Conservation (phyloP, 2,329 filamentous ascomycete species). For the Conoideocrella luteorostrata region DNA sequence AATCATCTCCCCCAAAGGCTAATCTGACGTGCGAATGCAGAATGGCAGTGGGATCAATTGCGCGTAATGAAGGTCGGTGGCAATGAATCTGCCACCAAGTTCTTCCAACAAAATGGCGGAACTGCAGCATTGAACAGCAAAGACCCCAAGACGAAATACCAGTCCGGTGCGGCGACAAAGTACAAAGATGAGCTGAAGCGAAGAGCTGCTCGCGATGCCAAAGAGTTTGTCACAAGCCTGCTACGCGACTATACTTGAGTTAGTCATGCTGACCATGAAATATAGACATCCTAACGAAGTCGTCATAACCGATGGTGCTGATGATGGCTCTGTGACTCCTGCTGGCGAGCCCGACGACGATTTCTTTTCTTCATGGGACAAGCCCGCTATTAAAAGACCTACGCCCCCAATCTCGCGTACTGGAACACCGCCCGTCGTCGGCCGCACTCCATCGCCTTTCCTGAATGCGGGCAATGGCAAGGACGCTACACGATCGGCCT, state of each 20-base stretch:
- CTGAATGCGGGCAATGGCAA: constrained; percentile 66
- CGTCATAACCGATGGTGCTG: constrained; percentile 68
- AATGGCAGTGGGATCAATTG: constrained; percentile 99
- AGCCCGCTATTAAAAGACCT: constrained; percentile 91
- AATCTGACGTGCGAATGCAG: constrained; percentile 31
- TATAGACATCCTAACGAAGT: constrained; percentile 77
- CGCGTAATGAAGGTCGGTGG: constrained; percentile 97
- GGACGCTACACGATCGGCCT: constrained; percentile 69
- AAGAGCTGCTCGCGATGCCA: constrained; percentile 73
- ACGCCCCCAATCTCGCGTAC: constrained; percentile 90
- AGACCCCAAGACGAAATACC: constrained; percentile 95
- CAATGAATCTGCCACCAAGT: constrained; percentile 96
- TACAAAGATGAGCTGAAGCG: constrained; percentile 96
- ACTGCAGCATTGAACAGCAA: constrained; percentile 92
- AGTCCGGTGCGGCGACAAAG: constrained; percentile 84
- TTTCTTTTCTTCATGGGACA: constrained; percentile 99
- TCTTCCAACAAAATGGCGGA: constrained; percentile 94
- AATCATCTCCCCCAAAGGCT: background rate
- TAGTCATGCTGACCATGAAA: constrained; percentile 17
- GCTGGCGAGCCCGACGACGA: constrained; percentile 83
- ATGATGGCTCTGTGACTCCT: constrained; percentile 68
- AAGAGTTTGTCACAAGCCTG: constrained; percentile 72
- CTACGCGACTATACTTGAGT: background rate
- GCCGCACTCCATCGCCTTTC: constrained; percentile 85
- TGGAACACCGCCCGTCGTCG: constrained; percentile 73